These are phyloP conservation scores for Kwoniella europaea DNA, from an alignment of 768 basidiomycete genomes.

Conservation along the genomic window DNA sequence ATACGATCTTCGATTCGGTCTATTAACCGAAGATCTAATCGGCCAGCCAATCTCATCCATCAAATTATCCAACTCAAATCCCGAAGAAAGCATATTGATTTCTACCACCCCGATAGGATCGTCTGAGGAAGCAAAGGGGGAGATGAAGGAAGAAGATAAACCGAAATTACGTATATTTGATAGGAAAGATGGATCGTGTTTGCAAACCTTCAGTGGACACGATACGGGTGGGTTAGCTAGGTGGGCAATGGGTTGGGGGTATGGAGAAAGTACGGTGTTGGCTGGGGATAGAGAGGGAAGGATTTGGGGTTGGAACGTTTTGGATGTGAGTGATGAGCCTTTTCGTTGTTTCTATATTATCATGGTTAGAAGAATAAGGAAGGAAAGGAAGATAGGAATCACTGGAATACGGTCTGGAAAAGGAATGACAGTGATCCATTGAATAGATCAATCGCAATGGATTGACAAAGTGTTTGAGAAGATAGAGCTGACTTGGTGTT, in stretches of 20 bases:
- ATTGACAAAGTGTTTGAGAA: too few species aligned
- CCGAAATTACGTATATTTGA: constrained; percentile 90
- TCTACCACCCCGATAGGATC: constrained; percentile 60
- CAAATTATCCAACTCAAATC: constrained; percentile 65
- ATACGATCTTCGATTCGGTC: constrained; percentile 93
- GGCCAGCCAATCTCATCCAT: constrained; percentile 88
- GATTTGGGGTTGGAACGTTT: constrained; percentile 91
- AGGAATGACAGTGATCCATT: too few species aligned
- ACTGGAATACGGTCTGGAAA: too few species aligned
- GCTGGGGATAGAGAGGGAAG: constrained; percentile 88
- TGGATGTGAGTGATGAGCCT: constrained; percentile 68
- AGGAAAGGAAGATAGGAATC: too few species aligned
- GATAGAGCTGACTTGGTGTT: not conserved
- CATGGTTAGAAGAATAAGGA: too few species aligned
- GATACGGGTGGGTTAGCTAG: constrained; percentile 70
- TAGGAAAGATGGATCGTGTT: constrained; percentile 71
- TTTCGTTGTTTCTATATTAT: not conserved
- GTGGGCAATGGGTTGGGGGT: constrained; percentile 67
- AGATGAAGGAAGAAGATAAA: constrained; percentile 56
- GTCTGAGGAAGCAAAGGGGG: not conserved
- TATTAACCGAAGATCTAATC: constrained; percentile 84
- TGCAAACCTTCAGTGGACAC: constrained; percentile 85
- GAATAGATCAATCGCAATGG: too few species aligned
- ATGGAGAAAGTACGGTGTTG: constrained; percentile 78
- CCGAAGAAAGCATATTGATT: constrained; percentile 74